Evolutionary conservation across 768 basidiomycete species (phyloP).

Genomic region (Clavulina sp.): DNA sequence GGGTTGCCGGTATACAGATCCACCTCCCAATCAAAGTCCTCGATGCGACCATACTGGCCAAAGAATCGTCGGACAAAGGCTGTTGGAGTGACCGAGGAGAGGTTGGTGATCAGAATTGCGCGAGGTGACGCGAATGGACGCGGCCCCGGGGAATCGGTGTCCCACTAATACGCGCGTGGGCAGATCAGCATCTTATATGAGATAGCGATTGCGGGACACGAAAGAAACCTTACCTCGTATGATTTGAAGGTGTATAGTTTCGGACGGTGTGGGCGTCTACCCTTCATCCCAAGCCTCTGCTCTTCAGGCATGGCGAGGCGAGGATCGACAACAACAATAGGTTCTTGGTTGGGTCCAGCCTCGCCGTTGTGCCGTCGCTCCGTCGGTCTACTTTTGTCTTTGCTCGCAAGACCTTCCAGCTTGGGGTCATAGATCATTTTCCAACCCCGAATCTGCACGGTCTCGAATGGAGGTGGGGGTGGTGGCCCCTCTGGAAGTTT

Average conservation of each 20-base stretch:
- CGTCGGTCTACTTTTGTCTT: slow-evolving; percentile 11
- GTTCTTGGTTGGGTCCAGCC: neutral
- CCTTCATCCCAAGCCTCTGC: slow-evolving; percentile 10
- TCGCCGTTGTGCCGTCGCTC: slow-evolving; percentile 1
- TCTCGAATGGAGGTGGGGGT: slow-evolving; percentile 21
- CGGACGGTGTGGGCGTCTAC: slow-evolving; percentile 12
- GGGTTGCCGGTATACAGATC: slow-evolving; percentile 66
- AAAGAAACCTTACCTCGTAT: neutral
- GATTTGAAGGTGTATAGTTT: slow-evolving; percentile 10
- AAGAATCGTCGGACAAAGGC: slow-evolving; percentile 51
- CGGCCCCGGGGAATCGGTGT: slow-evolving; percentile 48
- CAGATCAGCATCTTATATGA: neutral
- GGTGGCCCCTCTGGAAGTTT: too few relatives aligned
- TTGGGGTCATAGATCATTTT: slow-evolving; percentile 12
- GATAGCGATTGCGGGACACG: neutral
- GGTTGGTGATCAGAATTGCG: slow-evolving; percentile 49
- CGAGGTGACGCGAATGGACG: slow-evolving; percentile 63
- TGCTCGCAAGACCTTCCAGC: slow-evolving; percentile 9
- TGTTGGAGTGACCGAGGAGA: slow-evolving; percentile 55
- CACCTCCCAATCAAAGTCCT: slow-evolving; percentile 57
- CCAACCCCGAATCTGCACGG: slow-evolving; percentile 8
- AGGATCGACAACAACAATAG: slow-evolving; percentile 10
- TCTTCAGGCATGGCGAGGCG: slow-evolving; percentile 1
- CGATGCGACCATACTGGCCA: slow-evolving; percentile 38
- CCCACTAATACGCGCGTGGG: too few relatives aligned